Conservation (phyloP, 345 rosid species). For the Eucalyptus albens region DNA sequence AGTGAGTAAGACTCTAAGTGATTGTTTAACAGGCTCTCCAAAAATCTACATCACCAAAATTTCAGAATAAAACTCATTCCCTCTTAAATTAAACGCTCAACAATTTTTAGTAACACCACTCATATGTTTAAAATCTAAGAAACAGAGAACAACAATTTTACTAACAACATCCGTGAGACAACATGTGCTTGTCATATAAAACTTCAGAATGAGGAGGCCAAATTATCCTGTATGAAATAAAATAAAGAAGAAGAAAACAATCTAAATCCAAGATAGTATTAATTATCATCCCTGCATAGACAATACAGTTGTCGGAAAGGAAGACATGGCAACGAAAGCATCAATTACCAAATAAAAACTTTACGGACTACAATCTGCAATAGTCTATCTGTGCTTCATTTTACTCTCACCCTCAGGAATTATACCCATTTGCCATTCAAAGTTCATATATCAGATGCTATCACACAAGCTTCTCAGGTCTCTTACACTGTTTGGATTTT, state of each 20-base stretch:
- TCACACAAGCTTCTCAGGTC: background rate
- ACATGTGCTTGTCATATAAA: background rate
- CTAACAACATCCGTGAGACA: background rate
- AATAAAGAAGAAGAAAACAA: background rate
- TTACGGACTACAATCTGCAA: background rate
- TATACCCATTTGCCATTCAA: background rate
- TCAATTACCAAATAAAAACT: background rate
- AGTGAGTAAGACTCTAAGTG: constrained; percentile 35
- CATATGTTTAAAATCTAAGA: background rate
- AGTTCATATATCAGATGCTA: background rate
- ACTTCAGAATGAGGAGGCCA: background rate
- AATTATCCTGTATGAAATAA: background rate
- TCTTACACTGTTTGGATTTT: background rate
- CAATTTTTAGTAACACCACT: background rate
- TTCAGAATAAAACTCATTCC: background rate
- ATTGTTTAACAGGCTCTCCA: constrained; percentile 63
- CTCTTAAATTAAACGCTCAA: background rate
- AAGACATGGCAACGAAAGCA: background rate
- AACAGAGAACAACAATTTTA: background rate
- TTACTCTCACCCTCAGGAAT: background rate
- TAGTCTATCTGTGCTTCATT: background rate
- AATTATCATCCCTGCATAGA: background rate
- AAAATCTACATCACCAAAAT: constrained; percentile 30
- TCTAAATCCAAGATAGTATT: background rate
- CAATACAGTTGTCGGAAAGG: background rate